Conservation (phyloP, 768 basidiomycete species). For the Macrolepiota albuminosa region DNA sequence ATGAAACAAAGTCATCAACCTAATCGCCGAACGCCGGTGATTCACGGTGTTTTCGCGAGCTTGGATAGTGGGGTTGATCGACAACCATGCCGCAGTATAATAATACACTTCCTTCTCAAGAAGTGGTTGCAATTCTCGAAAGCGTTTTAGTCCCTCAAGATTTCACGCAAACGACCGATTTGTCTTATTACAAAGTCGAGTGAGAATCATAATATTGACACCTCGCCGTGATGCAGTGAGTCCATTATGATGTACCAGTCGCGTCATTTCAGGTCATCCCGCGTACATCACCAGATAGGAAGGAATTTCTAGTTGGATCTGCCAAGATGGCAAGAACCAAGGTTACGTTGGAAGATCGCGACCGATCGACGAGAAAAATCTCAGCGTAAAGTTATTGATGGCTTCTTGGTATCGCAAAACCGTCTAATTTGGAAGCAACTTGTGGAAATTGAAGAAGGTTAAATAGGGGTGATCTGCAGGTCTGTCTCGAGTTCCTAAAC, state of each 20-base stretch:
- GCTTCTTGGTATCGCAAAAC: neutral
- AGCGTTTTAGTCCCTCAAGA: neutral
- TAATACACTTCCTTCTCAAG: neutral
- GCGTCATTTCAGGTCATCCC: neutral
- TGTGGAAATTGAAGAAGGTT: neutral
- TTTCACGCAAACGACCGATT: neutral
- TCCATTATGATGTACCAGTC: neutral
- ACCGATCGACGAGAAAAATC: neutral
- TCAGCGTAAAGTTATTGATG: neutral
- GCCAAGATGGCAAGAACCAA: neutral
- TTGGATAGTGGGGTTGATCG: neutral
- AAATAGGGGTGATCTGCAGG: slow-evolving; percentile 1
- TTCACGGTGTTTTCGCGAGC: neutral
- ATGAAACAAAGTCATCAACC: too few species aligned
- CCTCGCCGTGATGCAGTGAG: neutral
- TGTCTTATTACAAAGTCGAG: neutral
- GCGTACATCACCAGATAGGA: neutral
- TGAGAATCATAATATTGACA: neutral
- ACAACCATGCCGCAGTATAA: neutral
- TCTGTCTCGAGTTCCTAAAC: neutral
- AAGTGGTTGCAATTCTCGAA: neutral
- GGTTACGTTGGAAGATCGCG: neutral
- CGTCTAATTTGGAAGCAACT: neutral
- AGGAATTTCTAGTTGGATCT: neutral
- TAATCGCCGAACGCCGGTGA: neutral